Conservation (phyloP, 163 green algal species). For the Trebouxiophyceae sp. region DNA sequence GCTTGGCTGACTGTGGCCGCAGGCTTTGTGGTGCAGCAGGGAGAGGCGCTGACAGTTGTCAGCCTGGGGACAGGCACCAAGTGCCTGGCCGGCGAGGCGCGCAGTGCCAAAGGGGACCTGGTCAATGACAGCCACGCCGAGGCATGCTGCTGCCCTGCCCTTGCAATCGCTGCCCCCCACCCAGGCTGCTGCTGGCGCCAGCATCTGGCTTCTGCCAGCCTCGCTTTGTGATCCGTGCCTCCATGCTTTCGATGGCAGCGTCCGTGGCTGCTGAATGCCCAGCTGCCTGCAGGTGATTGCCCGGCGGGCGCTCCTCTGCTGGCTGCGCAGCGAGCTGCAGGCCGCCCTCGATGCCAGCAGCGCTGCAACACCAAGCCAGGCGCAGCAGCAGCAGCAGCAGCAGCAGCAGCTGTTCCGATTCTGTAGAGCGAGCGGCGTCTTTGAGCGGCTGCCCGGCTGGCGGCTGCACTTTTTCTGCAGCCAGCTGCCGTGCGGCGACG, state of each 20-base stretch:
- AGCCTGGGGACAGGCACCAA: conserved; percentile 76
- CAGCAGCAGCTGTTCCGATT: conserved; percentile 1
- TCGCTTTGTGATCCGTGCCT: too few species aligned
- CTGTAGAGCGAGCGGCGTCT: neutral
- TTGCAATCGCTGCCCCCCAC: too few species aligned
- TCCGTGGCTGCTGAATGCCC: too few species aligned
- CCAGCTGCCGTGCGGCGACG: conserved; percentile 79
- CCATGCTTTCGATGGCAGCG: too few species aligned
- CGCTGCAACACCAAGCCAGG: neutral
- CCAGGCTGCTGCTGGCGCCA: too few species aligned
- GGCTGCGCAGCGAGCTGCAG: conserved; percentile 45
- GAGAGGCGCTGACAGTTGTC: too few species aligned
- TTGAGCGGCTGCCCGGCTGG: conserved; percentile 41
- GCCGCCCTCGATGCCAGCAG: neutral
- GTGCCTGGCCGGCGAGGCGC: conserved; percentile 44
- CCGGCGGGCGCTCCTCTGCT: conserved; percentile 51
- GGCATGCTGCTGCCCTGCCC: too few species aligned
- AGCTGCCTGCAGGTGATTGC: too few species aligned
- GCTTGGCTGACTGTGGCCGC: too few species aligned
- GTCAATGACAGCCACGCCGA: conserved; percentile 82
- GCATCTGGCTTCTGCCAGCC: too few species aligned
- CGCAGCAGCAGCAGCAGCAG: neutral
- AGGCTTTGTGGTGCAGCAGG: too few species aligned
- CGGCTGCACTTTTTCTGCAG: conserved; percentile 70
- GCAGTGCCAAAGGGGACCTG: conserved; percentile 27